Percentiles rank a stretch among this genome's conserved stretches.
Evolutionary conservation across 305 asterid species (phyloP).

Genomic region (Fraxinus velutina): DNA sequence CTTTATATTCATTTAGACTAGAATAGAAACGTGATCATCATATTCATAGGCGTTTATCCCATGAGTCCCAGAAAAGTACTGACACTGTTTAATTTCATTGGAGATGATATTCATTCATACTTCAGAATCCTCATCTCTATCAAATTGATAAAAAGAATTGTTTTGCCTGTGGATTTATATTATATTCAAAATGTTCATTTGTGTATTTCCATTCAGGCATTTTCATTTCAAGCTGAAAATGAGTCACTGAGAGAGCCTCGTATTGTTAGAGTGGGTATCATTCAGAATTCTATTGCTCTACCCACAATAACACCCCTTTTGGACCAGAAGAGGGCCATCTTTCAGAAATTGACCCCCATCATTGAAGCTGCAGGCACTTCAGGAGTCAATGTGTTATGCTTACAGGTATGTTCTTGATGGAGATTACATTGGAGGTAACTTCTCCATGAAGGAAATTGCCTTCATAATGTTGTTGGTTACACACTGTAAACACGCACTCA

Average conservation of each 20-base stretch:
- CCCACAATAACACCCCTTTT: conserved; percentile 63
- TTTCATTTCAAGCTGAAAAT: conserved; percentile 58
- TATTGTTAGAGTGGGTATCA: conserved; percentile 75
- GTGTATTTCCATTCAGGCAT: conserved; percentile 45
- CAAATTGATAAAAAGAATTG: background rate
- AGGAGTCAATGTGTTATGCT: conserved; percentile 77
- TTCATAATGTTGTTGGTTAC: background rate
- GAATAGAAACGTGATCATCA: background rate
- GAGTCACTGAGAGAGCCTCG: conserved; percentile 75
- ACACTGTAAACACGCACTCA: background rate
- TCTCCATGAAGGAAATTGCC: background rate
- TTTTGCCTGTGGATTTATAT: background rate
- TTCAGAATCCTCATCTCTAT: background rate
- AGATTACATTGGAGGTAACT: background rate
- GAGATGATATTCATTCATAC: conserved; percentile 7
- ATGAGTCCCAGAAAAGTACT: background rate
- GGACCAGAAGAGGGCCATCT: conserved; percentile 72
- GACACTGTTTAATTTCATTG: background rate
- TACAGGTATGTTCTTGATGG: conserved; percentile 55
- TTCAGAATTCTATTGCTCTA: conserved; percentile 71
- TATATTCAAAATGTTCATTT: background rate
- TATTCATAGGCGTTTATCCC: background rate
- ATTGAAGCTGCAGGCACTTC: conserved; percentile 84
- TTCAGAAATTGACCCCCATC: conserved; percentile 62
- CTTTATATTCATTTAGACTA: background rate